phyloP scores from a whole-genome alignment of 164 flowering plant species.

The Cinnamomum micranthum region DNA sequence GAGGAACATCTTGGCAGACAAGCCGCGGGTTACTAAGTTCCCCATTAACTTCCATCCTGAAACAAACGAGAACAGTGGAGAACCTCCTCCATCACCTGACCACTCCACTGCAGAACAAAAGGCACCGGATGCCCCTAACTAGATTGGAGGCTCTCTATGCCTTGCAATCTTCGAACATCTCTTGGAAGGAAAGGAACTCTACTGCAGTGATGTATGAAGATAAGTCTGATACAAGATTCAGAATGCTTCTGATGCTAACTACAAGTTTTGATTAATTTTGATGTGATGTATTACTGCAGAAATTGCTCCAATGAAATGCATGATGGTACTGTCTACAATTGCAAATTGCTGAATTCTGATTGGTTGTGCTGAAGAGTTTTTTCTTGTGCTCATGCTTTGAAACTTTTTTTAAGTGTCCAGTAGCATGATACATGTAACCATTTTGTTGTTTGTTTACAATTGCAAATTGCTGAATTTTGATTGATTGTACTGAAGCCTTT shows the following conservation, averaged over 20 bases:
- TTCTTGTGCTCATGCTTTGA: too few species aligned
- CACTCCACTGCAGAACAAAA: slow-evolving; percentile 18
- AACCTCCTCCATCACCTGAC: slow-evolving; percentile 29
- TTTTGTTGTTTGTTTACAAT: background rate
- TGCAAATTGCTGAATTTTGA: background rate
- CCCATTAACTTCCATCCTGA: slow-evolving; percentile 96
- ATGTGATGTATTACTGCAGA: background rate
- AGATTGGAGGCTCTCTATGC: background rate
- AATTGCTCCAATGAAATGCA: background rate
- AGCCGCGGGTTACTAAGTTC: slow-evolving; percentile 94
- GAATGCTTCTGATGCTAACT: background rate
- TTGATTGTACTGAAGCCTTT: background rate
- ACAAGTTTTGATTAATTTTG: background rate
- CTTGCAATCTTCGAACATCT: background rate
- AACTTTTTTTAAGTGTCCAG: too few species aligned
- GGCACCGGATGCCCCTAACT: background rate
- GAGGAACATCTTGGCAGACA: slow-evolving; percentile 86
- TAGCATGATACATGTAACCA: too few species aligned
- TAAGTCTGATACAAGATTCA: background rate
- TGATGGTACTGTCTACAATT: background rate
- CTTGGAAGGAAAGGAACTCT: background rate
- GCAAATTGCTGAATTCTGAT: background rate
- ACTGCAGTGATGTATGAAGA: background rate
- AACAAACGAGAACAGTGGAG: slow-evolving; percentile 47
- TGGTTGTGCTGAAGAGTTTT: background rate